phyloP scores from a whole-genome alignment of 2,329 filamentous ascomycete species.

The Aspergillus nomiae region DNA sequence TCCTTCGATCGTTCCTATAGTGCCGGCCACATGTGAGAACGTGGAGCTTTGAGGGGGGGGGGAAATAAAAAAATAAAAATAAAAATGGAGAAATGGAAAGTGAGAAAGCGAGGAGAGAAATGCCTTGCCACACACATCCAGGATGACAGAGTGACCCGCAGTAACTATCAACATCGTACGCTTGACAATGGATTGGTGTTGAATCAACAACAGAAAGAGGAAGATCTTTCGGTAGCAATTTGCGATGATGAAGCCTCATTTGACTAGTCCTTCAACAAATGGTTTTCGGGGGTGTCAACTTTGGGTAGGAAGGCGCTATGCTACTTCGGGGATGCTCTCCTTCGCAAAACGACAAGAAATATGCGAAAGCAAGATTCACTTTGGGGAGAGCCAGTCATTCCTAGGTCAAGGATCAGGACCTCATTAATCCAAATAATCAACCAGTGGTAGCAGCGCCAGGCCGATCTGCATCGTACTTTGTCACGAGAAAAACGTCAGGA shows the following conservation, averaged over 20 bases:
- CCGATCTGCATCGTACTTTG: conserved; percentile 27
- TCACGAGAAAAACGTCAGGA: conserved; percentile 22
- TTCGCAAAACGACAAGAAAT: not conserved
- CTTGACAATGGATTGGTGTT: conserved; percentile 4
- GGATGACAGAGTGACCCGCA: not conserved
- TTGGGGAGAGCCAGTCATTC: not conserved
- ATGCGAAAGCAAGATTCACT: not conserved
- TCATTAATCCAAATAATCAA: conserved; percentile 1
- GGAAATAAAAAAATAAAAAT: not conserved
- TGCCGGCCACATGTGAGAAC: conserved; percentile 13
- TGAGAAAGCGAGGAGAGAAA: not conserved
- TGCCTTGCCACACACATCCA: not conserved
- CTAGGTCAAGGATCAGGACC: not conserved
- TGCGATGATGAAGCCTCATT: conserved; percentile 16
- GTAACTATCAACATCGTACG: not conserved
- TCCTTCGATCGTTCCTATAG: not conserved
- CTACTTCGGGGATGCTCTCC: not conserved
- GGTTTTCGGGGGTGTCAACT: conserved; percentile 10
- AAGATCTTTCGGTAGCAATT: conserved; percentile 11
- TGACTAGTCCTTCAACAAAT: conserved; percentile 16
- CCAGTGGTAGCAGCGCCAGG: conserved; percentile 15
- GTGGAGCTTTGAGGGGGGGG: not conserved
- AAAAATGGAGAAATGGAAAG: not conserved
- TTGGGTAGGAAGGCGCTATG: not conserved
- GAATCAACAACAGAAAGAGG: not conserved